These are phyloP conservation scores for Entomophthora muscae DNA, from an alignment of 371 early-diverging fungal species.

Conservation along the genomic window DNA sequence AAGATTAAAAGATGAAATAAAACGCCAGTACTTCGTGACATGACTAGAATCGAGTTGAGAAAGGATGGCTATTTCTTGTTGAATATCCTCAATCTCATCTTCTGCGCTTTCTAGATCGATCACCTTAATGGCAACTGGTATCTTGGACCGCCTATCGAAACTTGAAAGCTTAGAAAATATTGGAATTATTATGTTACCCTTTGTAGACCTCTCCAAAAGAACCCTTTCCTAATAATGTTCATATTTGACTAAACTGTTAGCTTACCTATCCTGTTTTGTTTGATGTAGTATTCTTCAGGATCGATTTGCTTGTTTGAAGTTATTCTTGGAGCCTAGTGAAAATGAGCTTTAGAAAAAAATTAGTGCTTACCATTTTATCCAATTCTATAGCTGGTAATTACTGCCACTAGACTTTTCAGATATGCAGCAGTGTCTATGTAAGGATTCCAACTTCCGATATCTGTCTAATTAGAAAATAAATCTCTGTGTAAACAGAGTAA, in stretches of 20 bases:
- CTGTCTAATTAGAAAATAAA: too few relatives aligned
- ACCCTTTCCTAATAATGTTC: slow-evolving; percentile 58
- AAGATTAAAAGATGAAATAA: slow-evolving; percentile 22
- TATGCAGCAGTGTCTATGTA: too few relatives aligned
- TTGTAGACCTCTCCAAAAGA: slow-evolving; percentile 84
- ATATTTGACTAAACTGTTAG: too few relatives aligned
- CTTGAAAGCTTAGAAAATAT: slow-evolving; percentile 19
- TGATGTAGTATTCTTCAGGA: slow-evolving; percentile 36
- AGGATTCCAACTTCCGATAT: too few relatives aligned
- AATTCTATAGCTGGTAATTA: too few relatives aligned
- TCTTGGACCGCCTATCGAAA: slow-evolving; percentile 49
- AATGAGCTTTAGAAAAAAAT: too few relatives aligned
- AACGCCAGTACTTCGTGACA: slow-evolving; percentile 81
- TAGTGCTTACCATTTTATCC: too few relatives aligned
- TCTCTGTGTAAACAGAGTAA: too few relatives aligned
- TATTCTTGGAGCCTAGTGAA: too few relatives aligned
- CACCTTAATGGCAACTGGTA: slow-evolving; percentile 79
- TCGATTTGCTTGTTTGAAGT: too few relatives aligned
- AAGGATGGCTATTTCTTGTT: slow-evolving; percentile 88
- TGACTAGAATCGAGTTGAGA: slow-evolving; percentile 79
- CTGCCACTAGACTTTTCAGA: too few relatives aligned
- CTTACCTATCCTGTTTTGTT: slow-evolving; percentile 49
- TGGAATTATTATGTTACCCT: slow-evolving; percentile 37
- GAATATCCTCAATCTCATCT: slow-evolving; percentile 96
- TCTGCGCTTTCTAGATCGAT: slow-evolving; percentile 87